These are phyloP conservation scores for Rusavskia elegans DNA, from an alignment of 495 filamentous ascomycete species.

Conservation along the genomic window DNA sequence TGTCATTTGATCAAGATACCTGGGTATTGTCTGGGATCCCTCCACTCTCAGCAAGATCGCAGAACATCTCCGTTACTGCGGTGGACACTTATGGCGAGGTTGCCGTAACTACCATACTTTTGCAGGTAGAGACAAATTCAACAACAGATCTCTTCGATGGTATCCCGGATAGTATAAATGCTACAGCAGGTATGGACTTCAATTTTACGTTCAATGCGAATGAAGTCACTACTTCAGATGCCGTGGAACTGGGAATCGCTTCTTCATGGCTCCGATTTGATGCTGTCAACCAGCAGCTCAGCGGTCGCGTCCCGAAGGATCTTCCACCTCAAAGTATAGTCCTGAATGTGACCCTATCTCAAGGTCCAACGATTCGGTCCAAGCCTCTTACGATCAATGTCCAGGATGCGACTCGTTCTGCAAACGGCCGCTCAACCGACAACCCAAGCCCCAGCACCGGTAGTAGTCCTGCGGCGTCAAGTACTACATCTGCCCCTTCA, in stretches of 20 bases:
- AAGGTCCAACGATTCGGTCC: conserved; percentile 27
- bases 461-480: background rate
- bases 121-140: conserved; percentile 32
- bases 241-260: conserved; percentile 32
- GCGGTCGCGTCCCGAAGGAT: conserved; percentile 43
- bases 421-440: background rate
- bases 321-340: conserved; percentile 23
- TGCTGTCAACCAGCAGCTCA: conserved; percentile 34
- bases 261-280: conserved; percentile 56
- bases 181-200: conserved; percentile 48
- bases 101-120: conserved; percentile 43
- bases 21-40: conserved; percentile 49
- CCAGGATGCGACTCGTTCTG: conserved; percentile 9
- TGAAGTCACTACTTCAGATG: conserved; percentile 32
- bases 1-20: conserved; percentile 47
- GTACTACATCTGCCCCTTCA: background rate
- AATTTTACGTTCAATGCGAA: conserved; percentile 43
- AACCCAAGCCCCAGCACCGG: background rate
- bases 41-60: conserved; percentile 33
- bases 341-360: conserved; percentile 36
- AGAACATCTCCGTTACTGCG: conserved; percentile 50
- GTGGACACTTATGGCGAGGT: conserved; percentile 47
- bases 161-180: conserved; percentile 29
- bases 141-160: conserved; percentile 26
- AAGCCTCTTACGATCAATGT: conserved; percentile 36